These are phyloP conservation scores for Neltuma alba DNA, from an alignment of 306 rosid genomes.

Conservation along the genomic window DNA sequence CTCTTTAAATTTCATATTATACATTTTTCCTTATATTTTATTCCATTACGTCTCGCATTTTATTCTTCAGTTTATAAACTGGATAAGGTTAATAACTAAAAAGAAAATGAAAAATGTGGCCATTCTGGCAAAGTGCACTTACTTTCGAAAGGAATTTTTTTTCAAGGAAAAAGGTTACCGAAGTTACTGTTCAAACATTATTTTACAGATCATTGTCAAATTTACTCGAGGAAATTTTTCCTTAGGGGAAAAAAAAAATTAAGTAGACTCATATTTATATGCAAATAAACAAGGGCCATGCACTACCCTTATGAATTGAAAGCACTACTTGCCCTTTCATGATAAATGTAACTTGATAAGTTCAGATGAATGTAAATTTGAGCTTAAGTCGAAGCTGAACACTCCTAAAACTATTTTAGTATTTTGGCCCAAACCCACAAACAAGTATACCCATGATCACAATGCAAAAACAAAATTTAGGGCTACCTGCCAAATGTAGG, in stretches of 20 bases:
- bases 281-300: neutral
- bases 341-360: neutral
- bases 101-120: neutral
- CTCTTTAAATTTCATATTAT: neutral
- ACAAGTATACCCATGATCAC: slow-evolving; percentile 1
- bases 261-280: neutral
- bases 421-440: neutral
- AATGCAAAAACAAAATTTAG: slow-evolving; percentile 11
- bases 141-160: neutral
- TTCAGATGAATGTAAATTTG: neutral
- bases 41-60: neutral
- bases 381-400: neutral
- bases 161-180: neutral
- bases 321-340: neutral
- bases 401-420: neutral
- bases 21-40: neutral
- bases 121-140: neutral
- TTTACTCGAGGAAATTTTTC: neutral
- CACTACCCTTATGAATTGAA: no score
- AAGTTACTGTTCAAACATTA: neutral
- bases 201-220: neutral
- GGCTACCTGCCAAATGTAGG: slow-evolving; percentile 94
- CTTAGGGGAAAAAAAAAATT: neutral
- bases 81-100: neutral
- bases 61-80: neutral